A percentile compares a stretch with the other conserved stretches of the same genome.
phyloP scores from a whole-genome alignment of 139 green algal species.

The Penium margaritaceum region DNA sequence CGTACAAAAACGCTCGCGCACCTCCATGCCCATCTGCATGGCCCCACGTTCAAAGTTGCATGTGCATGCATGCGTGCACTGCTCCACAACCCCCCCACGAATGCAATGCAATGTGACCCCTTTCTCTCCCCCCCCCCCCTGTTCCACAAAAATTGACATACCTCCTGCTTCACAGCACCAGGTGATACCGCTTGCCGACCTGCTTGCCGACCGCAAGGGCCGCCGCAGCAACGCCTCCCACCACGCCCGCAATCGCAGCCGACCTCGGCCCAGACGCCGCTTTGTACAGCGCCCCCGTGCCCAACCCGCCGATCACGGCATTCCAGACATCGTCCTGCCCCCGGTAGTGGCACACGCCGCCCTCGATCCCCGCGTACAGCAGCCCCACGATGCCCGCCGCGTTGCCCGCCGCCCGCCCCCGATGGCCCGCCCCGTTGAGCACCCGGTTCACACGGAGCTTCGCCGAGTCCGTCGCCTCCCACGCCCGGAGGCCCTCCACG shows the following conservation, averaged over 20 bases:
- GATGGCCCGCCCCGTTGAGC: slow-evolving; percentile 36
- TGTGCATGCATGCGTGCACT: too few relatives aligned
- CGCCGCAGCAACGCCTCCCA: slow-evolving; percentile 40
- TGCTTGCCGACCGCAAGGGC: slow-evolving; percentile 31
- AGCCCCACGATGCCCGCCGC: slow-evolving; percentile 44
- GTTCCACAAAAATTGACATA: too few relatives aligned
- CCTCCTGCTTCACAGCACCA: too few relatives aligned
- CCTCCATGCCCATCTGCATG: too few relatives aligned
- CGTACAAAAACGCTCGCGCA: too few relatives aligned
- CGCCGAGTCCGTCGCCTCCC: slow-evolving; percentile 30
- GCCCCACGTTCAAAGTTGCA: too few relatives aligned
- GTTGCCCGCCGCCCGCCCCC: slow-evolving; percentile 35
- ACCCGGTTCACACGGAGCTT: slow-evolving; percentile 45
- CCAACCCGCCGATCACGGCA: slow-evolving; percentile 31
- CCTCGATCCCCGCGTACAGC: slow-evolving; percentile 41
- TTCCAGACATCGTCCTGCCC: slow-evolving; percentile 32
- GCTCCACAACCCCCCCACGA: too few relatives aligned
- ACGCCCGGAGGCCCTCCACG: slow-evolving; percentile 21
- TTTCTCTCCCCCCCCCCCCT: too few relatives aligned
- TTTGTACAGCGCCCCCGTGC: slow-evolving; percentile 42
- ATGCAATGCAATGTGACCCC: too few relatives aligned
- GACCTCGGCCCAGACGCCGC: slow-evolving; percentile 40
- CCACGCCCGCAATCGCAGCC: slow-evolving; percentile 39
- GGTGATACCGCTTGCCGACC: slow-evolving; percentile 28
- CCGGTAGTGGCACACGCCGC: slow-evolving; percentile 8